Conservation (phyloP, 805 yeast genomes). For the Candida rishiriensis region DNA sequence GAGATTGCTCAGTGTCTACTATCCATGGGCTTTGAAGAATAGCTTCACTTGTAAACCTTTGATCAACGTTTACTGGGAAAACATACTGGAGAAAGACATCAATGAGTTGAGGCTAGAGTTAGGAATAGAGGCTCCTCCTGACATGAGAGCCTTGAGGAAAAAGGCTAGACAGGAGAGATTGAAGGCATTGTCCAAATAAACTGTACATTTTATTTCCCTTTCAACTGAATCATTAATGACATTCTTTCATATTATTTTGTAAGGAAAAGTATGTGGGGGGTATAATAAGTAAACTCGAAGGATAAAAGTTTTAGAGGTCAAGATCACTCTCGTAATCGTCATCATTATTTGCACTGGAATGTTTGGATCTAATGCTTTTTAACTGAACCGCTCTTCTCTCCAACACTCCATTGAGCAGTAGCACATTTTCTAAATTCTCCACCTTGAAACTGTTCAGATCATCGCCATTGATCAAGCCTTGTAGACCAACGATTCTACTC, state of each 20-base stretch:
- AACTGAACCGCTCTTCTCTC: slow-evolving; percentile 32
- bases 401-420: slow-evolving; percentile 32
- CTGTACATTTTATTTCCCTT: no score
- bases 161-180: slow-evolving; percentile 19
- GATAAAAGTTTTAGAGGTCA: slow-evolving; percentile 21
- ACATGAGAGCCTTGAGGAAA: slow-evolving; percentile 63
- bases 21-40: slow-evolving; percentile 82
- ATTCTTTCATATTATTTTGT: no score
- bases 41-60: slow-evolving; percentile 73
- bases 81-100: slow-evolving; percentile 65
- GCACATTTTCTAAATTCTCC: slow-evolving; percentile 43
- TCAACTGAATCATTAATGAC: no score
- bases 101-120: slow-evolving; percentile 66
- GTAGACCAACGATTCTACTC: slow-evolving; percentile 65
- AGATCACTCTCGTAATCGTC: slow-evolving; percentile 36
- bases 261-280: no score
- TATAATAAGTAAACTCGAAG: background rate
- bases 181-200: background rate
- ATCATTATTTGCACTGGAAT: slow-evolving; percentile 3
- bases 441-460: slow-evolving; percentile 42
- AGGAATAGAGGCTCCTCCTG: slow-evolving; percentile 75
- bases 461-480: slow-evolving; percentile 41
- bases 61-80: slow-evolving; percentile 91
- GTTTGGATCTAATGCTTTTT: slow-evolving; percentile 15
- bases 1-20: slow-evolving; percentile 62